phyloP scores from a whole-genome alignment of 805 yeast genomes.

The Ogataea paradorogensis region DNA sequence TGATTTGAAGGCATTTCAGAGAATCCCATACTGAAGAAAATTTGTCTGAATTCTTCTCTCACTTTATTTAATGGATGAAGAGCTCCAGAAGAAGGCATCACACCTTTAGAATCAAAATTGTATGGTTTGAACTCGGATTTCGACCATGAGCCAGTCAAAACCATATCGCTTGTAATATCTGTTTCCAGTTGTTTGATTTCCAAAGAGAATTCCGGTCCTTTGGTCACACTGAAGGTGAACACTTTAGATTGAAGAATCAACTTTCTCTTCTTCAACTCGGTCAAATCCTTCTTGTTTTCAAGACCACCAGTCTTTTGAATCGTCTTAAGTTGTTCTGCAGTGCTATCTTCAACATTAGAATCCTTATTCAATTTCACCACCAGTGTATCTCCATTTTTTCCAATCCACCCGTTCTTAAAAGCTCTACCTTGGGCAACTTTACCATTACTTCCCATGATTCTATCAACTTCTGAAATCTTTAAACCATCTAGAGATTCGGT shows the following conservation, averaged over 20 bases:
- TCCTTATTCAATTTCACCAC: slow-evolving; percentile 53
- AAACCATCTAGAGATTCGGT: slow-evolving; percentile 73
- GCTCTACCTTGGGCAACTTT: slow-evolving; percentile 96
- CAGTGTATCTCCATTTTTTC: slow-evolving; percentile 79
- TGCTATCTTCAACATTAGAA: slow-evolving; percentile 58
- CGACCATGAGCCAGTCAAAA: slow-evolving; percentile 78
- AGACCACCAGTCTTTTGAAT: slow-evolving; percentile 57
- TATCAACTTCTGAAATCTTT: slow-evolving; percentile 70
- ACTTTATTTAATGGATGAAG: slow-evolving; percentile 96
- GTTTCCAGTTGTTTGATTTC: slow-evolving; percentile 83
- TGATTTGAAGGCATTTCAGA: slow-evolving; percentile 99
- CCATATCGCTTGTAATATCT: slow-evolving; percentile 93
- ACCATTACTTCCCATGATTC: slow-evolving; percentile 78
- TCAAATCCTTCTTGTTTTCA: slow-evolving; percentile 57
- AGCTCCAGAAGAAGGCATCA: slow-evolving; percentile 83
- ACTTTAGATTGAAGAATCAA: slow-evolving; percentile 67
- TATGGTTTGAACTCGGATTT: slow-evolving; percentile 85
- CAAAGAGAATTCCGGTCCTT: slow-evolving; percentile 82
- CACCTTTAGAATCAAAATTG: slow-evolving; percentile 94
- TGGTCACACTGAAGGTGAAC: slow-evolving; percentile 69
- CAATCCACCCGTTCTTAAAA: slow-evolving; percentile 95
- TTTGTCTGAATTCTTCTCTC: slow-evolving; percentile 95
- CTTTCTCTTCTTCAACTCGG: slow-evolving; percentile 93
- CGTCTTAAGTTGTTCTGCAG: slow-evolving; percentile 59
- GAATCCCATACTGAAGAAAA: slow-evolving; percentile 97